phyloP scores from a whole-genome alignment of 805 yeast species.

The Starmerella davenportii region DNA sequence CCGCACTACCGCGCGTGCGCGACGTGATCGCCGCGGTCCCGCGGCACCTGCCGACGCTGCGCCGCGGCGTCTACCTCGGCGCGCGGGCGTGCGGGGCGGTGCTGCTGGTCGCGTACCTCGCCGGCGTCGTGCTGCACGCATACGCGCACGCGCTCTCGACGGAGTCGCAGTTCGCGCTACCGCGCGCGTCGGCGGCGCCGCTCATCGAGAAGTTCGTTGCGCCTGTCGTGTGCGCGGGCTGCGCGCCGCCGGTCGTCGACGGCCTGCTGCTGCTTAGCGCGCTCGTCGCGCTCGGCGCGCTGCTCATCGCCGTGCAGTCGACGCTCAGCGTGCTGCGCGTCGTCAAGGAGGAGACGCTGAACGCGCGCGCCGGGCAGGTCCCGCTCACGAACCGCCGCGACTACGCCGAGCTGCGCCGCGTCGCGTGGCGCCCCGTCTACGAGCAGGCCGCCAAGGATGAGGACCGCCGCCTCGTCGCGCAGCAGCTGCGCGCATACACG shows the following conservation, averaged over 20 bases:
- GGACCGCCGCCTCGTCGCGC: too few species aligned
- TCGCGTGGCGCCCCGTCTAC: not conserved
- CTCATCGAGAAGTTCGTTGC: conserved; percentile 11
- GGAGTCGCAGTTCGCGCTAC: not conserved
- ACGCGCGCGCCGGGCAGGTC: conserved; percentile 14
- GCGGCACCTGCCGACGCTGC: not conserved
- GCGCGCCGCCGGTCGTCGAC: conserved; percentile 6
- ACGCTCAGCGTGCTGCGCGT: conserved; percentile 11
- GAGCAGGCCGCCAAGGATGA: not conserved
- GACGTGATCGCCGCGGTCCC: conserved; percentile 17
- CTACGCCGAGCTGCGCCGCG: conserved; percentile 5
- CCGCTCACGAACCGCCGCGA: conserved; percentile 13
- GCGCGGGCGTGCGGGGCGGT: not conserved
- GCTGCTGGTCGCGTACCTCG: not conserved
- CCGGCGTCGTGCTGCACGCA: conserved; percentile 10
- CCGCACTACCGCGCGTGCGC: conserved; percentile 38
- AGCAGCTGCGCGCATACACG: too few species aligned
- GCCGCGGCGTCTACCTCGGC: not conserved
- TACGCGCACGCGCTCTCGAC: not conserved
- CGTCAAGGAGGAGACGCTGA: conserved; percentile 7
- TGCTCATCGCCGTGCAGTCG: conserved; percentile 2
- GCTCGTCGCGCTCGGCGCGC: not conserved
- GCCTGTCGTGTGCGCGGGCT: conserved; percentile 4
- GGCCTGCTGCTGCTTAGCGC: conserved; percentile 6
- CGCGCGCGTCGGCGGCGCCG: conserved; percentile 7